Evolutionary conservation across 805 yeast species (phyloP).

Genomic region (Priceomyces melissophilus): DNA sequence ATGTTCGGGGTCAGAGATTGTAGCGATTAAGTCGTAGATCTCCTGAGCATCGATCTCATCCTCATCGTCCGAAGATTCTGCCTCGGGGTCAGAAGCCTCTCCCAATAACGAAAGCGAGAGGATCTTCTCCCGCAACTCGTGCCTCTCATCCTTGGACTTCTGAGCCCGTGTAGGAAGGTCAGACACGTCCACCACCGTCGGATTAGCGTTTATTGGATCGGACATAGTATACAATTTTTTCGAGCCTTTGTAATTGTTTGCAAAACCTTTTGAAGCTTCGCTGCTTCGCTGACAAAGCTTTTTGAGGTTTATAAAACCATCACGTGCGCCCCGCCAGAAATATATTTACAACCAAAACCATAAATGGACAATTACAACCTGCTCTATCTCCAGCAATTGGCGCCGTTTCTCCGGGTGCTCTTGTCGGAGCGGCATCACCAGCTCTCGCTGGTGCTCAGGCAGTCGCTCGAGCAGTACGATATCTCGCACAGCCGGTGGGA

Average conservation of each 20-base stretch:
- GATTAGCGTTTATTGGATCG: constrained; percentile 89
- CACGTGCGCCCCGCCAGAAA: neutral
- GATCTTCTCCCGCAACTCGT: constrained; percentile 11
- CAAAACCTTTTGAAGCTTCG: too few relatives aligned
- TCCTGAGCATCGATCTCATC: constrained; percentile 81
- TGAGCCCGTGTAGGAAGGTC: constrained; percentile 68
- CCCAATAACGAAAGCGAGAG: constrained; percentile 28
- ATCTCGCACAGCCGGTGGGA: constrained; percentile 31
- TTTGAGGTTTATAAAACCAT: neutral
- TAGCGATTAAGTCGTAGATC: constrained; percentile 78
- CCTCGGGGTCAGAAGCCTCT: constrained; percentile 1
- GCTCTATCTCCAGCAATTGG: constrained; percentile 28
- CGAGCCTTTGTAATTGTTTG: neutral
- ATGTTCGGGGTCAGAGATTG: constrained; percentile 95
- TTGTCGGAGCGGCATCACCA: constrained; percentile 10
- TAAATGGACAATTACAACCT: constrained; percentile 33
- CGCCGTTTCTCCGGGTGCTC: constrained; percentile 27
- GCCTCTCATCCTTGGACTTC: constrained; percentile 5
- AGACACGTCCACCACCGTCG: constrained; percentile 72
- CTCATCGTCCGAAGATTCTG: constrained; percentile 15
- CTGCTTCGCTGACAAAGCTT: constrained; percentile 3
- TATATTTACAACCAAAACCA: neutral
- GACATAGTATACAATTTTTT: constrained; percentile 44
- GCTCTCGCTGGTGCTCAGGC: constrained; percentile 5
- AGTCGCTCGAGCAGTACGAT: constrained; percentile 14